Base-by-base conservation (phyloP, 192 early-diverging fungal genomes). In the Coemansia sp. region DNA sequence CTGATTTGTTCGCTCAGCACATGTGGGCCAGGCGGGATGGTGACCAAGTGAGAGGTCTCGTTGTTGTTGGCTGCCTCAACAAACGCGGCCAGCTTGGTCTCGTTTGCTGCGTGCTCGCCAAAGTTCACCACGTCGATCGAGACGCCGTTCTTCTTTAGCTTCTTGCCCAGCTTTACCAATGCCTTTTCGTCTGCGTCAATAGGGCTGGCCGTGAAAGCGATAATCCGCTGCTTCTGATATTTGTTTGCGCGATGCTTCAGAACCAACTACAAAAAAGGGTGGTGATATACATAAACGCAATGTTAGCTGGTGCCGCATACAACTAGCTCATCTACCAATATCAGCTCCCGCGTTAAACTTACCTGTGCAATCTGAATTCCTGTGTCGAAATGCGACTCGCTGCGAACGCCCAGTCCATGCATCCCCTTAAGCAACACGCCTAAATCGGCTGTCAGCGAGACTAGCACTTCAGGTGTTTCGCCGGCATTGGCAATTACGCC, bases 201-300 rank as follows among this genome's bases (percentile, higher is more conserved):
- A 29, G 97, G 97, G 57, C 94, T 95, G 40, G 93, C 94, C 2
- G 95, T 93, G 85, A 99, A 98, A 20, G 92, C 94, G 76, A 99
- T 90, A 59, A 99, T 93, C 43, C 97, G 75, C 81, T 97, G 97
- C 70, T 91, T 86, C 79, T 98, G 96, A 69, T 95, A 93, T 83
- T 94, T 96, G 86, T 99, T 98, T 67, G 96, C 95, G 47, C 96
- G 91, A 79, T 99, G 96, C 77, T 99, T 99, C 72, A 99, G 78
- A 27, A 92, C 96, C 63, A 99, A 71, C 75, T 84, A 83, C 62
- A 69, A 15, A 13, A 86, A 89, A 22, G 36, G 24, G 24, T 27
- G 24, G 9, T 43, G 9, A 43, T 29, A 20, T 38, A 47, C 12
- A 41, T 2, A 66, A 18, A 66, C 13, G 16, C 16, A 16, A 41